phyloP scores from a whole-genome alignment of 1,284 basidiomycete genomes.

The Cryptococcus neoformans region DNA sequence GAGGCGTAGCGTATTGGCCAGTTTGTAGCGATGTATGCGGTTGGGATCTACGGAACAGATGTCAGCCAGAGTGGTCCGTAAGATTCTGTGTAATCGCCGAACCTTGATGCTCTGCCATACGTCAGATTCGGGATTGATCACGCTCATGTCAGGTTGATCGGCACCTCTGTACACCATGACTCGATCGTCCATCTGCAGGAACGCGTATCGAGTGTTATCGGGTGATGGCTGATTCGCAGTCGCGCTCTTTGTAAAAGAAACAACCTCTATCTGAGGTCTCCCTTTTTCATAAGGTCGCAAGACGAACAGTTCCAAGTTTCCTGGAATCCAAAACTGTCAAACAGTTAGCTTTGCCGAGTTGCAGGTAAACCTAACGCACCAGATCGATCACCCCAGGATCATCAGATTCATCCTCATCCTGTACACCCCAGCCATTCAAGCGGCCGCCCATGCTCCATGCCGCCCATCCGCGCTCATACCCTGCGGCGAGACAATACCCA shows the following conservation, averaged over 20 bases:
- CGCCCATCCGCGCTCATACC: conserved; percentile 85
- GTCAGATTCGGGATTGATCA: conserved; percentile 98
- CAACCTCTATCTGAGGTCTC: conserved; percentile 58
- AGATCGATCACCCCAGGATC: conserved; percentile 52
- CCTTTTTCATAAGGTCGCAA: conserved; percentile 43
- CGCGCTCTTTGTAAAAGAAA: conserved; percentile 94
- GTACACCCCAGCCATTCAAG: conserved; percentile 60
- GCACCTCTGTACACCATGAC: conserved; percentile 94
- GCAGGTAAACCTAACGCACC: conserved; percentile 23
- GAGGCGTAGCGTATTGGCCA: conserved; percentile 95
- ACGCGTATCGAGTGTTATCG: conserved; percentile 67
- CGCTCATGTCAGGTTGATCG: conserved; percentile 95
- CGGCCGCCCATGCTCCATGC: conserved; percentile 89
- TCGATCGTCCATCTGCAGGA: conserved; percentile 91
- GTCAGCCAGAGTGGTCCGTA: conserved; percentile 12
- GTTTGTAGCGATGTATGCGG: conserved; percentile 80
- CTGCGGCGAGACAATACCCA: conserved; percentile 95
- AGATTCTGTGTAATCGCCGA: not conserved
- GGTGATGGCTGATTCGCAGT: conserved; percentile 89
- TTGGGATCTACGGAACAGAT: conserved; percentile 58
- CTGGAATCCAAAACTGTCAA: conserved; percentile 80
- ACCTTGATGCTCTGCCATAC: conserved; percentile 96
- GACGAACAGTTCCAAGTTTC: conserved; percentile 80
- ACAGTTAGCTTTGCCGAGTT: conserved; percentile 1
- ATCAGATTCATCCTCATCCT: conserved; percentile 44